Evolutionary conservation across 2,329 filamentous ascomycete genomes (phyloP), one percentile per base, ranked within the genome.

Genomic region (Monilinia polystroma): DNA sequence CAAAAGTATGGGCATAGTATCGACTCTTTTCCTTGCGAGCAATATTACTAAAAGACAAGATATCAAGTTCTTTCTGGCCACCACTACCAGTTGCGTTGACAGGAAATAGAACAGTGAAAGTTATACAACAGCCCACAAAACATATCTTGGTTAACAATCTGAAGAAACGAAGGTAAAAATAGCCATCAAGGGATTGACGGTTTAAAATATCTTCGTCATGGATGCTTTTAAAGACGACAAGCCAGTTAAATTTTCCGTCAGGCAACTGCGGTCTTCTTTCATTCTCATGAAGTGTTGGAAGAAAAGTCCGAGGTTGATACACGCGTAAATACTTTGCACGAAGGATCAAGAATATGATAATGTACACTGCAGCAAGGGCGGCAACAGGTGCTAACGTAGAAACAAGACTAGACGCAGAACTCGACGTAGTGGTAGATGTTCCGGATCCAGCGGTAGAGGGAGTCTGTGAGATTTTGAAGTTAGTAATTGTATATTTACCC

Each of bases 171-270:
- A 98, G 82, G 77, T 96, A 92, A 64, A 98, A 87, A 77, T 94
- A 98, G 47, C 90, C 90, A 77, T 98, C 94, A 68, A 98, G 85
- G 0, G 92, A 95, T 76, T 94, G 91, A 80, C 97, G 92, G 72
- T 94, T 90, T 35, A 98, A 85, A 26, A 93, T 86, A 75, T 91
- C 92, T 64, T 88, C 87, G 76, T 98, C 93, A 1, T 84, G 83
- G 38, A 85, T 82, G 70, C 82, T 83, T 80, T 85, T 88, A 78
- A 91, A 90, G 14, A 83, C 80, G 20, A 78, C 79, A 63, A 92
- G 76, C 90, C 90, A 92, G 71, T 87, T 84, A 72, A 90, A 79
- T 55, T 86, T 76, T 57, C 87, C 87, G 38, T 77, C 80, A 10
- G 88, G 85, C 0, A 89, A 79, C 3, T 80, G 74, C n/a, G 86